Conservation (phyloP, 208 protist genomes). For the Wallacemonas sp. region DNA sequence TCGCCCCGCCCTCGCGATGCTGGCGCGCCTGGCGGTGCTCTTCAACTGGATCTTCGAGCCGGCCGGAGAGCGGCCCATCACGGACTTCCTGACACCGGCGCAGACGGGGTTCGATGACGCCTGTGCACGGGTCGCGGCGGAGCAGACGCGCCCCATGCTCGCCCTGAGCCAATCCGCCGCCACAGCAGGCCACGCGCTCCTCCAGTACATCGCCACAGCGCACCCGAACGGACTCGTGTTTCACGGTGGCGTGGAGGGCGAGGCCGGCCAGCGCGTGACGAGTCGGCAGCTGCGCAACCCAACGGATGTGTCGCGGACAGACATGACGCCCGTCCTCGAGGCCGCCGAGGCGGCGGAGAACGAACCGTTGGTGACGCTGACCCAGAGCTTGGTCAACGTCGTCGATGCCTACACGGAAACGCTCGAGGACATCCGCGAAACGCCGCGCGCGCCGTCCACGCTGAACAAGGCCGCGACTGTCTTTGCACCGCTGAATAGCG, state of each 20-base stretch:
- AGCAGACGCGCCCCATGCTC: background rate
- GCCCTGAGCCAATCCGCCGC: background rate
- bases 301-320: conserved; percentile 19
- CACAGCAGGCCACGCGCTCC: background rate
- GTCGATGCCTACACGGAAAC: conserved; percentile 28
- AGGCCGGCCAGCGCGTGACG: background rate
- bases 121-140: background rate
- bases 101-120: background rate
- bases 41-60: conserved; percentile 16
- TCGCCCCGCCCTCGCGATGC: conserved; percentile 6
- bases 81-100: background rate
- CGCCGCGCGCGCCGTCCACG: conserved; percentile 16
- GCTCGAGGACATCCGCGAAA: conserved; percentile 23
- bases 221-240: background rate
- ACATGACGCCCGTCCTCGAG: conserved; percentile 21
- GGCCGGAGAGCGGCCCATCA: background rate
- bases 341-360: conserved; percentile 20
- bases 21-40: conserved; percentile 4
- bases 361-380: conserved; percentile 21
- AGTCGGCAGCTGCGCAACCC: conserved; percentile 26
- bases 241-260: background rate
- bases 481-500: conserved; percentile 33
- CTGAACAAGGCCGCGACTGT: background rate
- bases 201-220: background rate
- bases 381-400: conserved; percentile 15